Conservation (phyloP, 257 asterid genomes). For the Nicotiana undulata region DNA sequence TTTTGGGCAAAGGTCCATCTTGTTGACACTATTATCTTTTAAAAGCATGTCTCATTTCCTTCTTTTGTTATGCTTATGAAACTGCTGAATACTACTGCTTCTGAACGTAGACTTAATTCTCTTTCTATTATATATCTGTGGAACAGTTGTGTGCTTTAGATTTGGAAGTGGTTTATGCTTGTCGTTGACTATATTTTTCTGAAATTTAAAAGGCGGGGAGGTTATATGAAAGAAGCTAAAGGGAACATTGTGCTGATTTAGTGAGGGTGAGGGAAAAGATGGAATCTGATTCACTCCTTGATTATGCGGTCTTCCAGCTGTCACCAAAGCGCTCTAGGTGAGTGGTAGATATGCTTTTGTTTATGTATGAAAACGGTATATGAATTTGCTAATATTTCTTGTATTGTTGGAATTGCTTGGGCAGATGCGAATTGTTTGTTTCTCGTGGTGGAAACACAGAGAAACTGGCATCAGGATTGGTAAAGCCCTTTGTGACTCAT, state of each 20-base stretch:
- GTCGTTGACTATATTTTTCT: neutral
- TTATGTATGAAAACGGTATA: neutral
- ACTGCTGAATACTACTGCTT: neutral
- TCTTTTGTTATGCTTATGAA: neutral
- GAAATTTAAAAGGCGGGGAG: conserved; percentile 13
- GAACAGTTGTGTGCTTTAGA: neutral
- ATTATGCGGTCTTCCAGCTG: conserved; percentile 83
- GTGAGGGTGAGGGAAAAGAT: conserved; percentile 30
- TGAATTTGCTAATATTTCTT: neutral
- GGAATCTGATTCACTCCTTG: conserved; percentile 65
- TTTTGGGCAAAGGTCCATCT: no score
- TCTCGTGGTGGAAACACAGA: conserved; percentile 66
- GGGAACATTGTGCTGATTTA: conserved; percentile 10
- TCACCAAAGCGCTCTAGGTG: conserved; percentile 80
- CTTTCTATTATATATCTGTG: neutral
- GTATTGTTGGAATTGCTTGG: conserved; percentile 19
- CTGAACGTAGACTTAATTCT: neutral
- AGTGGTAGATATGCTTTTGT: conserved; percentile 13
- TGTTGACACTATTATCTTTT: neutral
- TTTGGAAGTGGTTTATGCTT: conserved; percentile 2
- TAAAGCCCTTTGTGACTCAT: conserved; percentile 79
- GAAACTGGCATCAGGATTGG: conserved; percentile 85
- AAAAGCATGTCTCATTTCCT: neutral
- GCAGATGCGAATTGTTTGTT: conserved; percentile 84
- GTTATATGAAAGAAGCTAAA: conserved; percentile 26